phyloP scores from a whole-genome alignment of 2,329 filamentous ascomycete genomes.

The Calonectria ilicicola region DNA sequence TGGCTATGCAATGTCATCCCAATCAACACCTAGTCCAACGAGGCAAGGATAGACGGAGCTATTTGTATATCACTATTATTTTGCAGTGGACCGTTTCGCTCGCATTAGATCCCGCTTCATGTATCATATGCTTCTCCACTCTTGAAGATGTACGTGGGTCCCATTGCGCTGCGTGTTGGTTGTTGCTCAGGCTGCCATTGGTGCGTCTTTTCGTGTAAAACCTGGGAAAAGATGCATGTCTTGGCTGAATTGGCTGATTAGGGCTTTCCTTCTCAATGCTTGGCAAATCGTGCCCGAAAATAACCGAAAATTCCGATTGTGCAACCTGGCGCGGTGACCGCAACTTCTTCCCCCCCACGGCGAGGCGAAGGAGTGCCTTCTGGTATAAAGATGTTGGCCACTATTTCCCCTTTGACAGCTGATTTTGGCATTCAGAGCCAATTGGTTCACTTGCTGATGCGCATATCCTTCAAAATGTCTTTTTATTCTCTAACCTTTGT shows the following conservation, averaged over 20 bases:
- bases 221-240: background rate
- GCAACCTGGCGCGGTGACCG: background rate
- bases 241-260: background rate
- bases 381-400: background rate
- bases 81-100: no score
- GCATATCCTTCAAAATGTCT: background rate
- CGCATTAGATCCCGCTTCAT: no score
- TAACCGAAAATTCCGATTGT: background rate
- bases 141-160: background rate
- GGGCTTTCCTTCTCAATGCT: background rate
- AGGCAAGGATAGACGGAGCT: no score
- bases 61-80: no score
- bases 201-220: background rate
- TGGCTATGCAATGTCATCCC: no score
- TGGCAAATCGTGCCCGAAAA: background rate
- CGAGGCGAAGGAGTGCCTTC: background rate
- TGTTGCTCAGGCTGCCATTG: background rate
- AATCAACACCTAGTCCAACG: no score
- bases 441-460: no score
- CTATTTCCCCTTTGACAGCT: background rate
- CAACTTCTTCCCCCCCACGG: background rate
- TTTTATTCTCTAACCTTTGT: background rate
- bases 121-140: background rate
- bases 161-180: background rate
- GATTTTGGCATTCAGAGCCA: background rate